Evolutionary conservation across 495 filamentous ascomycete species (phyloP).

Genomic region (Cryomyces minteri): DNA sequence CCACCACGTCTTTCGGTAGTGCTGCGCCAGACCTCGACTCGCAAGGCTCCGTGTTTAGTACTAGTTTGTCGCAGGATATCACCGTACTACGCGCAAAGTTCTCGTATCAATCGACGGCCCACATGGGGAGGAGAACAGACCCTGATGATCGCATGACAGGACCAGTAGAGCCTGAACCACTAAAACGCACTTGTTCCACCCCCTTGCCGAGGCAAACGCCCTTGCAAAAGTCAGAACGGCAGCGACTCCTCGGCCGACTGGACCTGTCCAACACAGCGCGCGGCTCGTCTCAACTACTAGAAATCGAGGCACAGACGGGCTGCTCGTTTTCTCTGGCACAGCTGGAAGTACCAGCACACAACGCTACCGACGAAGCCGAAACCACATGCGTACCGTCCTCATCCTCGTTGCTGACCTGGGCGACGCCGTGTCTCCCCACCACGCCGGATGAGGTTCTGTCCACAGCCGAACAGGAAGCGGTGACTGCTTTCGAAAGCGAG

Average conservation of each 20-base stretch:
- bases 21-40: neutral
- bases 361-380: too few species aligned
- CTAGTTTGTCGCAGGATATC: slow-evolving; percentile 4
- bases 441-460: neutral
- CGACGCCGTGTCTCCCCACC: neutral
- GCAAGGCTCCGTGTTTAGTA: slow-evolving; percentile 2
- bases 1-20: slow-evolving; percentile 2
- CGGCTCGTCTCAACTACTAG: too few species aligned
- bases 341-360: too few species aligned
- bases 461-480: neutral
- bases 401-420: neutral
- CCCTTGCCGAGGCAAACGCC: neutral
- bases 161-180: neutral
- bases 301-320: too few species aligned
- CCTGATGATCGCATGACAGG: neutral
- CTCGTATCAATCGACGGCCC: neutral
- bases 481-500: neutral
- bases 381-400: neutral
- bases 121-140: neutral
- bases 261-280: neutral
- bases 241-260: neutral
- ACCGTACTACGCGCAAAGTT: slow-evolving; percentile 3
- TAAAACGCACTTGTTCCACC: neutral
- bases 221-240: neutral
- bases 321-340: too few species aligned